Conservation (phyloP, 768 basidiomycete species). For the Tylopilus plumbeoviolaceoides region DNA sequence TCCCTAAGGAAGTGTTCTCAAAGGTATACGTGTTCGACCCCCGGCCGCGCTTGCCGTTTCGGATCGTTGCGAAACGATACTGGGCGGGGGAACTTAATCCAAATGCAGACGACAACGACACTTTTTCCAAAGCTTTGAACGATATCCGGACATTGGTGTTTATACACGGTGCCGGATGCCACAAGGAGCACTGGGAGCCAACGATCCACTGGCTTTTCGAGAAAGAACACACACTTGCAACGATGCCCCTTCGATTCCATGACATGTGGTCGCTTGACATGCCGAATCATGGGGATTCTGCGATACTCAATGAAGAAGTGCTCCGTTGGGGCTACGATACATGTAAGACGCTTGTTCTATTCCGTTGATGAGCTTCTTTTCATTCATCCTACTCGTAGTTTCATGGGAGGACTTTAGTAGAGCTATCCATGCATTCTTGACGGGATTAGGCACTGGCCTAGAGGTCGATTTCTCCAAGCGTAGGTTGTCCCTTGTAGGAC, state of each 20-base stretch:
- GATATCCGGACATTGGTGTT: slow-evolving; percentile 4
- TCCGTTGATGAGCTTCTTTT: background rate
- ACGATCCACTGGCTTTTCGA: background rate
- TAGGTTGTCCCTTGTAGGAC: background rate
- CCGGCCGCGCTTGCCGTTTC: too few species aligned
- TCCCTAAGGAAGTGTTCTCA: too few species aligned
- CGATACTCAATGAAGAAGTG: slow-evolving; percentile 3
- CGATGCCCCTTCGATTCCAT: too few species aligned
- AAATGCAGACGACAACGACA: background rate
- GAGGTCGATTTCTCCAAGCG: slow-evolving; percentile 8
- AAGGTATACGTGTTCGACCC: too few species aligned
- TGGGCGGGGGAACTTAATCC: too few species aligned
- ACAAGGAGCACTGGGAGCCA: slow-evolving; percentile 8
- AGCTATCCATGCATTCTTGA: slow-evolving; percentile 4
- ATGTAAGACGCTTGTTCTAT: background rate
- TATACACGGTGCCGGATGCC: background rate
- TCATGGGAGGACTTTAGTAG: slow-evolving; percentile 2
- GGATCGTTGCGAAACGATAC: too few species aligned
- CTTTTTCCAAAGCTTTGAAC: background rate
- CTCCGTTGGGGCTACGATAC: background rate
- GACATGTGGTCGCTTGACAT: slow-evolving; percentile 3
- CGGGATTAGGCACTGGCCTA: slow-evolving; percentile 1
- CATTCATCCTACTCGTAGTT: background rate
- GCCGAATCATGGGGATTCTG: slow-evolving; percentile 9
- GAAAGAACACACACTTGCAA: background rate